These are phyloP conservation scores for Aristolochia contorta DNA, from an alignment of 164 flowering plant species.

Conservation along the genomic window DNA sequence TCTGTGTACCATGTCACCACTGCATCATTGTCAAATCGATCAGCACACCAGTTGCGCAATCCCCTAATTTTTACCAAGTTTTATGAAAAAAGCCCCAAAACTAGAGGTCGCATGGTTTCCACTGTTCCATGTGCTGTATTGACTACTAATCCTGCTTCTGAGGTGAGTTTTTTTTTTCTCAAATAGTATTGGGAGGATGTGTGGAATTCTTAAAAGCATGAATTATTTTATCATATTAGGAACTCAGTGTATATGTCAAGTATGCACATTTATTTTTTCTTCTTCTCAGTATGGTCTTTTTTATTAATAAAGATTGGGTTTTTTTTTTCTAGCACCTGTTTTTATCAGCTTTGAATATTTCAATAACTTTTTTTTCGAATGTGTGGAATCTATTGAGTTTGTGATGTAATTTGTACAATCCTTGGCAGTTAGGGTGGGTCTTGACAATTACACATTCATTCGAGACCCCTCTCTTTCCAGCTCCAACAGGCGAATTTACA, in stretches of 20 bases:
- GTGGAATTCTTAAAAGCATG: background rate
- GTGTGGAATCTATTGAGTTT: too few relatives aligned
- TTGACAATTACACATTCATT: too few relatives aligned
- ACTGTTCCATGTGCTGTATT: conserved; percentile 52
- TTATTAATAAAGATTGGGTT: background rate
- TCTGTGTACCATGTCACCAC: conserved; percentile 29
- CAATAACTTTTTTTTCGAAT: too few relatives aligned
- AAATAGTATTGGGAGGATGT: background rate
- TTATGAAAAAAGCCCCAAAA: conserved; percentile 19
- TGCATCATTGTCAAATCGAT: conserved; percentile 17
- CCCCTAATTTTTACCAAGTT: conserved; percentile 28
- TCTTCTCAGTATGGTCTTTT: too few relatives aligned
- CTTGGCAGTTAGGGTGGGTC: too few relatives aligned
- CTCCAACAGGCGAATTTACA: too few relatives aligned
- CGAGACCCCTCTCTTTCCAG: too few relatives aligned
- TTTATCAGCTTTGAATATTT: too few relatives aligned
- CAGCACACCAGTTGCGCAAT: conserved; percentile 20
- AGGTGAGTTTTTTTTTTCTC: conserved; percentile 32
- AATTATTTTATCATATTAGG: background rate
- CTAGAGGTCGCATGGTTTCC: conserved; percentile 18
- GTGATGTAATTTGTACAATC: too few relatives aligned
- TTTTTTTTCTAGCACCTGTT: background rate
- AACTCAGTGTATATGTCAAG: background rate
- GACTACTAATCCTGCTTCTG: conserved; percentile 44
- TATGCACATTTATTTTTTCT: background rate